phyloP scores from a whole-genome alignment of 805 yeast genomes.

The Metschnikowia baotianmanensis region DNA sequence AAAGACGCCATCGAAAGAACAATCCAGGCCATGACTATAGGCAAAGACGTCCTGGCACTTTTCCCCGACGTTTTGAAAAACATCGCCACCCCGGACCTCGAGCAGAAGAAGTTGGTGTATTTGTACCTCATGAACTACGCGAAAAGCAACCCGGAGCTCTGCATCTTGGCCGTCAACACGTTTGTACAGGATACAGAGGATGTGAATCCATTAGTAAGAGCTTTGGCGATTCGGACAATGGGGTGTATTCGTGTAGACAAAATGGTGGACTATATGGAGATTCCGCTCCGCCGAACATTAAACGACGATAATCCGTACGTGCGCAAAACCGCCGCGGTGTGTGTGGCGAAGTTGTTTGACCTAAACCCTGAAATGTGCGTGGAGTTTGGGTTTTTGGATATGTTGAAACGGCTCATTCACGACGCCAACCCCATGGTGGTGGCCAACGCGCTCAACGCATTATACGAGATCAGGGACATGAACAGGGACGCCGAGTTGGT shows the following conservation, averaged over 20 bases:
- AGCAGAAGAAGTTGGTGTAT: conserved; percentile 94
- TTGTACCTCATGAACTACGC: conserved; percentile 96
- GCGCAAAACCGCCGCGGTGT: conserved; percentile 94
- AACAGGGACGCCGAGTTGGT: conserved; percentile 47
- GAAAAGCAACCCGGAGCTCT: conserved; percentile 90
- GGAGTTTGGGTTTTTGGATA: conserved; percentile 81
- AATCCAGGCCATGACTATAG: conserved; percentile 97
- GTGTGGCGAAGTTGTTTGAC: conserved; percentile 94
- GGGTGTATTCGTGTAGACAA: conserved; percentile 95
- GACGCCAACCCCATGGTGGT: conserved; percentile 97
- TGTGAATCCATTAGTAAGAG: conserved; percentile 93
- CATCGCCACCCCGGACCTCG: conserved; percentile 93
- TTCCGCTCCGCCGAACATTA: conserved; percentile 81
- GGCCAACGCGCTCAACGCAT: conserved; percentile 86
- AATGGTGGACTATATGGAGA: conserved; percentile 92
- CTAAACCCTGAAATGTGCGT: conserved; percentile 75
- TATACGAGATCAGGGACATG: conserved; percentile 76
- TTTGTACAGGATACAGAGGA: conserved; percentile 94
- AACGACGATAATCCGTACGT: conserved; percentile 96
- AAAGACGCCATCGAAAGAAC: conserved; percentile 97
- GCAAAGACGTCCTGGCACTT: conserved; percentile 90
- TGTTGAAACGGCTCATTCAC: conserved; percentile 61
- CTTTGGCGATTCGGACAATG: conserved; percentile 97
- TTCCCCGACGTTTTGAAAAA: conserved; percentile 96
- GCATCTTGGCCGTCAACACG: conserved; percentile 94